Conservation (phyloP, 441 rosid species). For the Codiaeum variegatum region DNA sequence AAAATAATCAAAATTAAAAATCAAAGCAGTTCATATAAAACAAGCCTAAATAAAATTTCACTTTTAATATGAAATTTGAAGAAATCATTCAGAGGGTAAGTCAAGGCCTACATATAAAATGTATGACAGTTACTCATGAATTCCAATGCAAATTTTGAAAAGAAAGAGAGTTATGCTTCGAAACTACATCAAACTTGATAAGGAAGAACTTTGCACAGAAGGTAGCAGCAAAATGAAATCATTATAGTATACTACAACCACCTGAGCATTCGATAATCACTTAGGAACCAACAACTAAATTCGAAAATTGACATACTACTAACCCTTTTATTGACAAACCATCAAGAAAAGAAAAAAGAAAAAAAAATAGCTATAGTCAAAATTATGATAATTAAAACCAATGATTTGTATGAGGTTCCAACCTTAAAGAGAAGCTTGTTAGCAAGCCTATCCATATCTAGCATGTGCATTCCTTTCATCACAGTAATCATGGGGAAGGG, state of each 20-base stretch:
- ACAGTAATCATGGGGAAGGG: too few relatives aligned
- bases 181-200: neutral
- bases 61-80: neutral
- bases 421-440: constrained; percentile 92
- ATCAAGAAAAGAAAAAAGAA: neutral
- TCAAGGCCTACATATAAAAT: constrained; percentile 2
- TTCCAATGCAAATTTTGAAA: neutral
- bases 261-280: neutral
- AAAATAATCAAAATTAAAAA: neutral
- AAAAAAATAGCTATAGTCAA: neutral
- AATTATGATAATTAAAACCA: neutral
- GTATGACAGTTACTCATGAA: neutral
- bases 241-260: neutral
- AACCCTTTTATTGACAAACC: neutral
- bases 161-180: neutral
- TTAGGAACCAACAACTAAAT: neutral
- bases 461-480: too few relatives aligned
- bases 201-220: neutral
- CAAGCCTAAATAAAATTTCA: neutral
- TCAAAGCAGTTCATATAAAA: neutral
- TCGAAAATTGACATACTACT: neutral
- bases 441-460: constrained; percentile 94
- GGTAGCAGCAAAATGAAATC: neutral
- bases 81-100: too few relatives aligned
- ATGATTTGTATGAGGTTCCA: neutral